A percentile compares a stretch with the other conserved stretches of the same genome.
Conservation (phyloP, 2,329 filamentous ascomycete genomes). For the Calonectria henricotiae region DNA sequence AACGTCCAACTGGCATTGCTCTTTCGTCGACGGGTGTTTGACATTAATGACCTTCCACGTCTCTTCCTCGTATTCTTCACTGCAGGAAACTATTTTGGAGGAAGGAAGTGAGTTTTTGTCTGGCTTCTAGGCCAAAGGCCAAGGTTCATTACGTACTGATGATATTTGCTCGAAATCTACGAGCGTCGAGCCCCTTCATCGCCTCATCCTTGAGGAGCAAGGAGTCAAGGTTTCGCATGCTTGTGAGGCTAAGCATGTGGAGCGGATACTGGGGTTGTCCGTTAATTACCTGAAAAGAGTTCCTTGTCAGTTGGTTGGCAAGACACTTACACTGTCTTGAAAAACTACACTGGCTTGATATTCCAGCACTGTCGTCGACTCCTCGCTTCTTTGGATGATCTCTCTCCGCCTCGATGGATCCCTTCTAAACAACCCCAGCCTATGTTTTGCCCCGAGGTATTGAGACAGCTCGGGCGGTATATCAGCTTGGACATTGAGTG, state of each 20-base stretch:
- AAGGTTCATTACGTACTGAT: conserved; percentile 65
- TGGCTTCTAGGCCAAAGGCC: conserved; percentile 5
- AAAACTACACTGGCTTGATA: conserved; percentile 79
- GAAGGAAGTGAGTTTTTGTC: conserved; percentile 21
- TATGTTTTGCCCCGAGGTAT: conserved; percentile 78
- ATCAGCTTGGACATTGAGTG: conserved; percentile 73
- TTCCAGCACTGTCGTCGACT: conserved; percentile 71
- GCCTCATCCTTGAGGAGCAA: conserved; percentile 68
- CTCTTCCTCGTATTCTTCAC: conserved; percentile 79
- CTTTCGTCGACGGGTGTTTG: conserved; percentile 56
- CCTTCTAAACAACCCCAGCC: conserved; percentile 79
- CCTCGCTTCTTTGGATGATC: conserved; percentile 73
- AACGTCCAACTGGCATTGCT: conserved; percentile 64
- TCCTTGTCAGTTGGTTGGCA: not conserved
- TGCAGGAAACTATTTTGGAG: conserved; percentile 70
- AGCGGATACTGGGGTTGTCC: conserved; percentile 73
- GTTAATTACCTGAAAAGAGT: conserved; percentile 27
- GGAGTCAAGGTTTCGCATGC: conserved; percentile 74
- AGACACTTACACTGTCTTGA: conserved; percentile 75
- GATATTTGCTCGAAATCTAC: conserved; percentile 81
- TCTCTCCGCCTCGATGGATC: conserved; percentile 72
- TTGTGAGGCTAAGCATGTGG: conserved; percentile 77
- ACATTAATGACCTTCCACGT: conserved; percentile 76
- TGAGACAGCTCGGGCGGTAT: conserved; percentile 75
- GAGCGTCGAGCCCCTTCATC: conserved; percentile 71